Evolutionary conservation across 2,329 filamentous ascomycete species (phyloP).

Genomic region (Colletotrichum agaves): DNA sequence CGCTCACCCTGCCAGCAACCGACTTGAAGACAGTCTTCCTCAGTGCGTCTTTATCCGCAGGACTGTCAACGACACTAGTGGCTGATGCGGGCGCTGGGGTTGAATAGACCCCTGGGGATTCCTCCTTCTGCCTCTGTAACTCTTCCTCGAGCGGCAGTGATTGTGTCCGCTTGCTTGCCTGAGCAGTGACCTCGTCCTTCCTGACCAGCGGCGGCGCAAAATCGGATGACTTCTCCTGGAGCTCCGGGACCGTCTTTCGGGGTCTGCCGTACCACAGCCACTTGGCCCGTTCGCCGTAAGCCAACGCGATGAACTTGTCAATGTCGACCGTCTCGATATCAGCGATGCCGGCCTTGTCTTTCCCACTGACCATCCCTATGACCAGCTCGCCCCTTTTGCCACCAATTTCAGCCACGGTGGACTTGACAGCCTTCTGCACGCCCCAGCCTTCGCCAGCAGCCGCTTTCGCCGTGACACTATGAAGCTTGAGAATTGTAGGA

Average conservation of each 20-base stretch:
- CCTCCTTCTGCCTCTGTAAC: slow-evolving; percentile 56
- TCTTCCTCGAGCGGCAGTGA: slow-evolving; percentile 65
- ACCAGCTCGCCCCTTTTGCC: slow-evolving; percentile 95
- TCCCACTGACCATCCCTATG: slow-evolving; percentile 90
- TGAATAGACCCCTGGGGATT: slow-evolving; percentile 56
- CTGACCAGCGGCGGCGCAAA: slow-evolving; percentile 61
- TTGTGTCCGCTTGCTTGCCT: slow-evolving; percentile 61
- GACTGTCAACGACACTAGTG: slow-evolving; percentile 58
- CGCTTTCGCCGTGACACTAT: slow-evolving; percentile 87
- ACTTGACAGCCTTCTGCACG: slow-evolving; percentile 94
- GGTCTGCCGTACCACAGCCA: slow-evolving; percentile 97
- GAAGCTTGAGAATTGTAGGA: slow-evolving; percentile 82
- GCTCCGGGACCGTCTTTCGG: slow-evolving; percentile 67
- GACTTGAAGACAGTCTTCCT: slow-evolving; percentile 80
- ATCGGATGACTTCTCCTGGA: slow-evolving; percentile 60
- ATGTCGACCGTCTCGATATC: slow-evolving; percentile 94
- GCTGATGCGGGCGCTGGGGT: slow-evolving; percentile 57
- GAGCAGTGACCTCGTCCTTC: slow-evolving; percentile 59
- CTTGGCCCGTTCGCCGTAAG: slow-evolving; percentile 84
- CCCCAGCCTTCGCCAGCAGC: slow-evolving; percentile 91
- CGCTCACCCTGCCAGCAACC: slow-evolving; percentile 81
- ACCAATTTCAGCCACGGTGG: slow-evolving; percentile 90
- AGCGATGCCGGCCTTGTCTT: slow-evolving; percentile 88
- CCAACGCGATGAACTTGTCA: slow-evolving; percentile 81
- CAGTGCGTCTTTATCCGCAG: slow-evolving; percentile 65